phyloP scores from a whole-genome alignment of 257 asterid species.

The Linderniella brevidens region DNA sequence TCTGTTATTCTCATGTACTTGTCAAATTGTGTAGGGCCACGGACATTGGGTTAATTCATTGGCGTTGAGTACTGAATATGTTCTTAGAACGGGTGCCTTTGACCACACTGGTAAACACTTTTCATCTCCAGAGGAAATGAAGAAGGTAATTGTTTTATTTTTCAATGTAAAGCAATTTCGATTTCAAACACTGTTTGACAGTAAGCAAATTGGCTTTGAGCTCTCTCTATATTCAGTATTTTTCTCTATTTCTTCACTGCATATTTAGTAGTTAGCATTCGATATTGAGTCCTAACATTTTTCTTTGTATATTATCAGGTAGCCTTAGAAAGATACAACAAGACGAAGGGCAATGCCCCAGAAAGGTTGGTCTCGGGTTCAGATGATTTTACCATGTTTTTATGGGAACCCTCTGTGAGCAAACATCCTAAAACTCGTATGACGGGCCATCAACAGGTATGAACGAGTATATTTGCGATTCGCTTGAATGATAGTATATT shows the following conservation, averaged over 20 bases:
- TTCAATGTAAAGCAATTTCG: background rate
- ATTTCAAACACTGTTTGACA: no score
- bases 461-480: background rate
- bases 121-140: slow-evolving; percentile 82
- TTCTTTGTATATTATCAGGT: slow-evolving; percentile 25
- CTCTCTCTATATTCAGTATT: no score
- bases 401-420: slow-evolving; percentile 80
- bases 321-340: slow-evolving; percentile 73
- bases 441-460: slow-evolving; percentile 98
- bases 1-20: background rate
- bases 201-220: no score
- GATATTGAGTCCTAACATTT: no score
- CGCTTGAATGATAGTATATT: background rate
- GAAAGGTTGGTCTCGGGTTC: slow-evolving; percentile 93
- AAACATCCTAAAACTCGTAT: slow-evolving; percentile 73
- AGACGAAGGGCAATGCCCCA: slow-evolving; percentile 61
- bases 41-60: slow-evolving; percentile 97
- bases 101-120: slow-evolving; percentile 59
- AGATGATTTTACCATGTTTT: slow-evolving; percentile 89
- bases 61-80: slow-evolving; percentile 91
- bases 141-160: slow-evolving; percentile 38
- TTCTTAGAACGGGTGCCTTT: slow-evolving; percentile 86
- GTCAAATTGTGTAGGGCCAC: slow-evolving; percentile 52
- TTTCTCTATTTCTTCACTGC: no score
- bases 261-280: no score